phyloP scores from a whole-genome alignment of 805 yeast genomes.

The Schwanniomyces occidentalis region DNA sequence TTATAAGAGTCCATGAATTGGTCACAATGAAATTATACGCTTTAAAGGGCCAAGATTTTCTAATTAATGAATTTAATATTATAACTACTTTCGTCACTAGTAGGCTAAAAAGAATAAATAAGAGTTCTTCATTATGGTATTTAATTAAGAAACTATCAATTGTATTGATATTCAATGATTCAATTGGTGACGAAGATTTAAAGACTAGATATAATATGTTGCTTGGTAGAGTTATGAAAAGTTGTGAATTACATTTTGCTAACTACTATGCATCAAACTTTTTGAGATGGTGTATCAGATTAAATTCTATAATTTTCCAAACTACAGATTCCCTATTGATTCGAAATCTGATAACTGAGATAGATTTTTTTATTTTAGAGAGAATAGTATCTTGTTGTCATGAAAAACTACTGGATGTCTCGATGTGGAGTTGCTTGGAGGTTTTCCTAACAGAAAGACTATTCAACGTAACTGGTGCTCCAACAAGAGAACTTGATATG shows the following conservation, averaged over 20 bases:
- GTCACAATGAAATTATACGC: constrained; percentile 13
- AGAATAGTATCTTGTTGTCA: constrained; percentile 12
- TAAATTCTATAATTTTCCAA: constrained; percentile 8
- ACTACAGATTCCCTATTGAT: neutral
- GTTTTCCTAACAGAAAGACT: constrained; percentile 1
- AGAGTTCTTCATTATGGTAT: constrained; percentile 40
- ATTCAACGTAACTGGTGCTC: neutral
- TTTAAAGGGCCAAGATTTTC: constrained; percentile 8
- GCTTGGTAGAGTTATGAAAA: constrained; percentile 20
- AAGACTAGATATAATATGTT: constrained; percentile 4
- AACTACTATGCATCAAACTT: constrained; percentile 39
- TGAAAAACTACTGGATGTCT: constrained; percentile 18
- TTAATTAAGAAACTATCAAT: constrained; percentile 28
- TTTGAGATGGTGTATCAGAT: constrained; percentile 28
- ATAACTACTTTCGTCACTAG: constrained; percentile 32
- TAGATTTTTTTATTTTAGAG: constrained; percentile 3
- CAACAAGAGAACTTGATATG: neutral
- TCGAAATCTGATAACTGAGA: neutral
- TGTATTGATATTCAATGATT: constrained; percentile 10
- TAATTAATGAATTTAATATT: constrained; percentile 26
- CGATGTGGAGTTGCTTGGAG: constrained; percentile 23
- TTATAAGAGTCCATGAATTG: constrained; percentile 28
- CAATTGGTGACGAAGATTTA: neutral
- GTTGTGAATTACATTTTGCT: constrained; percentile 37
- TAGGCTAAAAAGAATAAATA: constrained; percentile 34